Percentiles rank a stretch among this genome's conserved stretches.
phyloP scores from a whole-genome alignment of 192 early-diverging fungal species.

The Powellomyces hirtus region DNA sequence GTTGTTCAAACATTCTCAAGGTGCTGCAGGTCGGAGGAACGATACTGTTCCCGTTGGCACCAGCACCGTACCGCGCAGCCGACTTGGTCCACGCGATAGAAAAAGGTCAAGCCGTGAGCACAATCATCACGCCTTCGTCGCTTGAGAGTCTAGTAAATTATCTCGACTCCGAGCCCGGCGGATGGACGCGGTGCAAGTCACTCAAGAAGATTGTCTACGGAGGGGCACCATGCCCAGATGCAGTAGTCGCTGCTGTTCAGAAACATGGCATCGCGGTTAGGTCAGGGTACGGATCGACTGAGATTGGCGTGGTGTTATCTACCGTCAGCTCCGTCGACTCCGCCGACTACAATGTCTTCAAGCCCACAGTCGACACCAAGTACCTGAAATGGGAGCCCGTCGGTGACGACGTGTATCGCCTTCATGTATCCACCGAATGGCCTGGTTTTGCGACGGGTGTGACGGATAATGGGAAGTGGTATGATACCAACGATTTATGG shows the following conservation, averaged over 20 bases:
- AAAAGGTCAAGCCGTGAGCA: not conserved
- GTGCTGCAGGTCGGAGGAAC: not conserved
- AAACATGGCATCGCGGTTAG: not conserved
- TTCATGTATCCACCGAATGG: not conserved
- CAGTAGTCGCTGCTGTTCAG: not conserved
- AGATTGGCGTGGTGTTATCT: not conserved
- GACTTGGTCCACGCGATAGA: conserved; percentile 1
- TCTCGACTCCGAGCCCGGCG: not conserved
- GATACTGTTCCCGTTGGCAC: not conserved
- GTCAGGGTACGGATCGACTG: conserved; percentile 7
- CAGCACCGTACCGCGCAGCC: not conserved
- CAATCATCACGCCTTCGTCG: not conserved
- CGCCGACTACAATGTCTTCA: conserved; percentile 2
- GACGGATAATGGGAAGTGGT: conserved; percentile 10
- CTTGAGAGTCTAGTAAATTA: not conserved
- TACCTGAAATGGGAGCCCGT: not conserved
- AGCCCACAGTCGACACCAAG: not conserved
- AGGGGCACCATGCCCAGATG: conserved; percentile 5
- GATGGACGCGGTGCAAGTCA: not conserved
- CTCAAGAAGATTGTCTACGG: not conserved
- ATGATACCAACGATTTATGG: conserved; percentile 13
- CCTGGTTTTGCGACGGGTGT: conserved; percentile 9
- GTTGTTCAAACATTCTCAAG: not conserved
- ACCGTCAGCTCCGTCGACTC: not conserved
- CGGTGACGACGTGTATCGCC: not conserved